Evolutionary conservation across 306 rosid species (phyloP).

Genomic region (Lathyrus aphaca): DNA sequence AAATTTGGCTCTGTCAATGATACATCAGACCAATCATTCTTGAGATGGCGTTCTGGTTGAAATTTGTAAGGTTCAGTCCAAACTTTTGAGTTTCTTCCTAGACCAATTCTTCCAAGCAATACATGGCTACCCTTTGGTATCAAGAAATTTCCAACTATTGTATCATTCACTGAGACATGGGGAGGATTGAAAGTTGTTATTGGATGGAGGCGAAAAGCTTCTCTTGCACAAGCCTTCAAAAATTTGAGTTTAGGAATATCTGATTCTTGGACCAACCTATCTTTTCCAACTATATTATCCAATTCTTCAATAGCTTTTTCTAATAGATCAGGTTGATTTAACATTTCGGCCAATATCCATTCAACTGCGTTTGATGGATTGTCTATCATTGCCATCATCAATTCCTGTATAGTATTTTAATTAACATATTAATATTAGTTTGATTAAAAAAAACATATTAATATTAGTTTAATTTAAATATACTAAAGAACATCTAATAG

Average conservation of each 20-base stretch:
- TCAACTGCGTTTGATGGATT: constrained; percentile 51
- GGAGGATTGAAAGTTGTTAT: constrained; percentile 45
- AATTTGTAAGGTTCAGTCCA: constrained; percentile 48
- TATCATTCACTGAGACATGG: constrained; percentile 41
- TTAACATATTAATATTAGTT: neutral
- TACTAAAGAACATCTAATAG: too few species aligned
- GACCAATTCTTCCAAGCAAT: constrained; percentile 42
- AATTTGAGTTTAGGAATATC: constrained; percentile 51
- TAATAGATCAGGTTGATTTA: constrained; percentile 42
- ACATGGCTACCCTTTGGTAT: constrained; percentile 61
- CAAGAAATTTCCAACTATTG: constrained; percentile 36
- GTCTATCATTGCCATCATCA: constrained; percentile 44
- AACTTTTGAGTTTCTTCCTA: constrained; percentile 44
- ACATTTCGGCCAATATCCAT: constrained; percentile 54
- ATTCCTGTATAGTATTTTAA: constrained; percentile 35
- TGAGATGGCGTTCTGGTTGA: constrained; percentile 46
- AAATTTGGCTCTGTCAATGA: constrained; percentile 36
- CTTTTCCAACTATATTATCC: constrained; percentile 42
- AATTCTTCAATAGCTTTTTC: constrained; percentile 43
- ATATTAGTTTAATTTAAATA: neutral
- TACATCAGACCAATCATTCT: neutral
- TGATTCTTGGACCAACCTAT: constrained; percentile 46
- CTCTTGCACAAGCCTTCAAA: constrained; percentile 51
- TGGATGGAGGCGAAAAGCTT: constrained; percentile 56
- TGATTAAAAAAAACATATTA: too few species aligned